Evolutionary conservation across 345 rosid species (phyloP), one percentile per base, ranked within the genome.

Genomic region (Litchi chinensis): DNA sequence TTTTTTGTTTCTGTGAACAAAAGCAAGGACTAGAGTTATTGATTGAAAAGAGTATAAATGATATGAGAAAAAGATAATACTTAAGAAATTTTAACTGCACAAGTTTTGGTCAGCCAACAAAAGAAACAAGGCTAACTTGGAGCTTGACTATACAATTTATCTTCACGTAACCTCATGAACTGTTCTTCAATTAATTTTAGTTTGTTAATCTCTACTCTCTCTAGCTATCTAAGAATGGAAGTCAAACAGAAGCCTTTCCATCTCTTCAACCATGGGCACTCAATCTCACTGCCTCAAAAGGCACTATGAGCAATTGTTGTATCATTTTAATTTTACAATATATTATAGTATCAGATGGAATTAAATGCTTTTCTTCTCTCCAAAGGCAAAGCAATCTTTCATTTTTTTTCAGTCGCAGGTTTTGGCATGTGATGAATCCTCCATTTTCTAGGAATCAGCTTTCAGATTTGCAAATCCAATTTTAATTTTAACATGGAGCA

Each of bases 1-100:
- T 93, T 81, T 96, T 96, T 76, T 96, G 97, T 74, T 96, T 96
- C 98, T 96, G 79, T 71, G 79, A 69, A 83, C 68, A 81, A 69
- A 39, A 77, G 67, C 72, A n/a, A 46, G 71, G 54, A 69, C 21
- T 76, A 22, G 11, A 75, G 62, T 74, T 67, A 76, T 18, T 74
- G 75, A 59, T 59, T 37, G 56, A 70, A 32, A 19, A 64, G 1
- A 80, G 40, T 24, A 68, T 19, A 18, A 72, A 21, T 16, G 40
- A 6, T 24, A 64, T 52, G 48, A 56, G 21, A 68, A 79, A 8
- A 21, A 15, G 8, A 41, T n/a, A 13, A 40, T 12, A 6, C 26
- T 52, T 68, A 32, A 68, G 63, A 73, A 59, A 60, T 60, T 13
- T 71, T 71, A 18, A 28, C 21, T 9, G 72, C 77, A 68, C 10